Conservation (phyloP, 2,329 filamentous ascomycete genomes). For the Trichoderma sp. region DNA sequence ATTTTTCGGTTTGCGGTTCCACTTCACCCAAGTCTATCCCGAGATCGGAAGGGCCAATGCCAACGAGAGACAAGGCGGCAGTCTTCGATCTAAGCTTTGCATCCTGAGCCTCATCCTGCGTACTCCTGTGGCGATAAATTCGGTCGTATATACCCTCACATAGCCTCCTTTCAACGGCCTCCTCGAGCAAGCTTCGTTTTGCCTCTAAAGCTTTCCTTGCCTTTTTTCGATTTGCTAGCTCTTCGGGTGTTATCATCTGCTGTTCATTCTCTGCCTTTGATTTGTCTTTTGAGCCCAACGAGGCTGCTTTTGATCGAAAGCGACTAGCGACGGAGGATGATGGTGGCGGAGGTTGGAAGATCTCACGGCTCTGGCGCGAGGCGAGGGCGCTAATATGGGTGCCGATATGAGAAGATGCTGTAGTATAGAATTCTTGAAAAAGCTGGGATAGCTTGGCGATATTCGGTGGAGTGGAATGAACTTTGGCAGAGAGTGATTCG, state of each 20-base stretch:
- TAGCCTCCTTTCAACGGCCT: conserved; percentile 82
- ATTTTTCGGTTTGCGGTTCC: conserved; percentile 49
- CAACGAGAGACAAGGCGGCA: conserved; percentile 84
- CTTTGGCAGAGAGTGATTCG: conserved; percentile 82
- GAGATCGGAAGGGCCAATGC: conserved; percentile 82
- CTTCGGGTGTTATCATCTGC: conserved; percentile 87
- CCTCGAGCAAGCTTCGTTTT: conserved; percentile 76
- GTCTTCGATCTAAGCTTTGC: conserved; percentile 94
- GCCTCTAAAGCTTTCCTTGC: conserved; percentile 74
- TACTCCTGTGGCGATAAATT: conserved; percentile 87
- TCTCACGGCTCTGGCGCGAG: conserved; percentile 68
- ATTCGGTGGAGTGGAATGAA: conserved; percentile 78
- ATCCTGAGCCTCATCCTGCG: conserved; percentile 91
- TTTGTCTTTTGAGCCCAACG: conserved; percentile 54
- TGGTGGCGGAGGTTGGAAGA: conserved; percentile 53
- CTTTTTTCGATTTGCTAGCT: conserved; percentile 76
- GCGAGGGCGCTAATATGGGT: conserved; percentile 83
- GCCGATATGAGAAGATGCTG: conserved; percentile 76
- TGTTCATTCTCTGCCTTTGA: conserved; percentile 54
- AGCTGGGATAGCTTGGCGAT: conserved; percentile 80
- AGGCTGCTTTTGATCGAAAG: conserved; percentile 54
- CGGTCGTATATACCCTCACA: conserved; percentile 83
- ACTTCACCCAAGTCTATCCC: conserved; percentile 69
- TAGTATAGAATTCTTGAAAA: conserved; percentile 91
- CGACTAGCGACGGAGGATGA: conserved; percentile 58